These are phyloP conservation scores for Sclerotinia glacialis DNA, from an alignment of 2,329 filamentous ascomycete species.

Conservation along the genomic window DNA sequence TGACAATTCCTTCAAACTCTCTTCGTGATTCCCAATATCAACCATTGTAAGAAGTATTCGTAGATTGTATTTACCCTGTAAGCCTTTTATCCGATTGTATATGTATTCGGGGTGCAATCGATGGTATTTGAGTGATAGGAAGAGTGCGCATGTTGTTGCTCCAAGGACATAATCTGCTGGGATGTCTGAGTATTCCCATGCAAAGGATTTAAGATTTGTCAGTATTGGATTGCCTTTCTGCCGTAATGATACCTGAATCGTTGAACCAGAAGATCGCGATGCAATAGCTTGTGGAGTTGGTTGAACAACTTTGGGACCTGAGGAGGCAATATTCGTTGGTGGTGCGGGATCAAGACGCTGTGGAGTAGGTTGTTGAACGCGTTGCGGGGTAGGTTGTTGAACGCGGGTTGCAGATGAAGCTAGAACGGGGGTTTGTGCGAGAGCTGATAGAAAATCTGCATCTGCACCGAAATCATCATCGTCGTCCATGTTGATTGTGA, in stretches of 20 bases:
- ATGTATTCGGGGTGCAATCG: conserved; percentile 97
- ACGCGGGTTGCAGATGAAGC: conserved; percentile 29
- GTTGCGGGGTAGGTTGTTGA: conserved; percentile 42
- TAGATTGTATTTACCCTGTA: conserved; percentile 83
- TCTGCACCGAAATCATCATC: conserved; percentile 57
- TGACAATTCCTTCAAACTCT: conserved; percentile 80
- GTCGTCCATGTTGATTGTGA: conserved; percentile 41
- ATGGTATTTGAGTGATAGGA: conserved; percentile 94
- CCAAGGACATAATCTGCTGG: conserved; percentile 90
- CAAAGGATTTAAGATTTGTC: conserved; percentile 72
- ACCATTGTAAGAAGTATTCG: conserved; percentile 87
- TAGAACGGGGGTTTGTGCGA: conserved; percentile 47
- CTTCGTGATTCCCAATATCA: conserved; percentile 92
- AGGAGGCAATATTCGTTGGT: conserved; percentile 35
- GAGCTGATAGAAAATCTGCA: conserved; percentile 54
- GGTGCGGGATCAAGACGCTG: conserved; percentile 55
- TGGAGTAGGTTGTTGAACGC: conserved; percentile 49
- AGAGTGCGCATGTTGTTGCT: conserved; percentile 82
- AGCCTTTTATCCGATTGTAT: conserved; percentile 81
- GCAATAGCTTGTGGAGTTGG: conserved; percentile 85
- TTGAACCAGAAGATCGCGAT: conserved; percentile 61
- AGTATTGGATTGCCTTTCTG: conserved; percentile 96
- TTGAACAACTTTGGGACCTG: conserved; percentile 66
- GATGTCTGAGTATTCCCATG: conserved; percentile 98
- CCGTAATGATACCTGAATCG: conserved; percentile 84